Conservation (phyloP, 306 rosid species). For the Fragaria iinumae region DNA sequence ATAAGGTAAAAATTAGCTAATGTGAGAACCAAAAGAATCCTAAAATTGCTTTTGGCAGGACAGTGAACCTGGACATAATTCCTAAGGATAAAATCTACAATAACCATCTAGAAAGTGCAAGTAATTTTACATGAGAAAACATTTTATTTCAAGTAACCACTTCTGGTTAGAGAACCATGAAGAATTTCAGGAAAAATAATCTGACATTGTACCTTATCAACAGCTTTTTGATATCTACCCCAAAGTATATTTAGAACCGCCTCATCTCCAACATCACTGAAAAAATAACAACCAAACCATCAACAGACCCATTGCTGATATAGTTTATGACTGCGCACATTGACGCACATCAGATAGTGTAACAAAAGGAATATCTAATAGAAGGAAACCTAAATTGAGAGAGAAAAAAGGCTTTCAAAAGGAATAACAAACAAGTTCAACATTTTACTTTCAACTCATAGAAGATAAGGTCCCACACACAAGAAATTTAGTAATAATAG, state of each 20-base stretch:
- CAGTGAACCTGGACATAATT: not conserved
- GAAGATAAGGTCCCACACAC: not conserved
- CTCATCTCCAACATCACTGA: constrained; percentile 88
- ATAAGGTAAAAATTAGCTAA: not conserved
- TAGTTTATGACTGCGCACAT: not conserved
- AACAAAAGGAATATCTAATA: constrained; percentile 8
- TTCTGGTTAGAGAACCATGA: constrained; percentile 22
- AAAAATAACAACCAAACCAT: constrained; percentile 12
- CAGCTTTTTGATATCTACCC: constrained; percentile 72
- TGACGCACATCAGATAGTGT: not conserved
- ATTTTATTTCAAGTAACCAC: constrained; percentile 11
- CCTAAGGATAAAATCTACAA: not conserved
- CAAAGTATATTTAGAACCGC: constrained; percentile 83
- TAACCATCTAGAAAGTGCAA: not conserved
- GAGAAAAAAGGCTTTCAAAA: not conserved
- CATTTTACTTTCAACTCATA: not conserved
- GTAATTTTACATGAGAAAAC: not conserved
- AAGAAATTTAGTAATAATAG: not conserved
- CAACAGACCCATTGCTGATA: not conserved
- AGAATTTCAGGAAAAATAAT: constrained; percentile 15
- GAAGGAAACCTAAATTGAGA: not conserved
- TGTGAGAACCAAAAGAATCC: not conserved
- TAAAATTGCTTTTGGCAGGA: not conserved
- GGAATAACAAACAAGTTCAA: not conserved
- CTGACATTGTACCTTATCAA: constrained; percentile 54